Evolutionary conservation across 164 flowering plant species (phyloP).

Genomic region (Tinospora cordifolia): DNA sequence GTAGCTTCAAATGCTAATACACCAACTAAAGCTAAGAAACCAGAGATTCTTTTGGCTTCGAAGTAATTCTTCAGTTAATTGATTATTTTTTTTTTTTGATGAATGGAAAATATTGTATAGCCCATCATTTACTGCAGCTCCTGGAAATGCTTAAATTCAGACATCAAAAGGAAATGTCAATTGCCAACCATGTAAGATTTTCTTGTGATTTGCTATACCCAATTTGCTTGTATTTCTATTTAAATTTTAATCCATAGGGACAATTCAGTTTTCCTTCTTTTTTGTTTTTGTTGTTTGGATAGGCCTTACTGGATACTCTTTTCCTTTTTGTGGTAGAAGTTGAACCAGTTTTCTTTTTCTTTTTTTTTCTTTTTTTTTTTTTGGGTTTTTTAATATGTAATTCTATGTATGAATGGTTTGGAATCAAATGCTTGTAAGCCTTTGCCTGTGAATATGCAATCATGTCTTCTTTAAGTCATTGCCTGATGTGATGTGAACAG

Average conservation of each 20-base stretch:
- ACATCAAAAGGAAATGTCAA: not conserved
- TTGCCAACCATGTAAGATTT: not conserved
- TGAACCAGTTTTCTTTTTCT: too few species aligned
- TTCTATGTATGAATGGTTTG: not conserved
- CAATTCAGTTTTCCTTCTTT: conserved; percentile 1
- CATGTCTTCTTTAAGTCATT: not conserved
- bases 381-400: not conserved
- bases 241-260: not conserved
- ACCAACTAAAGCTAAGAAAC: conserved; percentile 79
- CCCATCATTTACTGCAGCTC: conserved; percentile 8
- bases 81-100: conserved; percentile 5
- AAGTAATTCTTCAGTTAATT: conserved; percentile 34
- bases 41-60: conserved; percentile 75
- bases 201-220: not conserved
- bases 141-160: not conserved
- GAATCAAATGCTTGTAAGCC: not conserved
- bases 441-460: not conserved
- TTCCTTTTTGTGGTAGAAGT: not conserved
- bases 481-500: not conserved
- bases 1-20: conserved; percentile 62
- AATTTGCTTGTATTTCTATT: conserved; percentile 1
- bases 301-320: not conserved
- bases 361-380: too few species aligned
- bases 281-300: not conserved
- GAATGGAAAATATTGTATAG: conserved; percentile 11